Percentiles rank a stretch among this genome's conserved stretches.
Conservation (phyloP, 768 basidiomycete genomes). For the Amanita thiersii region DNA sequence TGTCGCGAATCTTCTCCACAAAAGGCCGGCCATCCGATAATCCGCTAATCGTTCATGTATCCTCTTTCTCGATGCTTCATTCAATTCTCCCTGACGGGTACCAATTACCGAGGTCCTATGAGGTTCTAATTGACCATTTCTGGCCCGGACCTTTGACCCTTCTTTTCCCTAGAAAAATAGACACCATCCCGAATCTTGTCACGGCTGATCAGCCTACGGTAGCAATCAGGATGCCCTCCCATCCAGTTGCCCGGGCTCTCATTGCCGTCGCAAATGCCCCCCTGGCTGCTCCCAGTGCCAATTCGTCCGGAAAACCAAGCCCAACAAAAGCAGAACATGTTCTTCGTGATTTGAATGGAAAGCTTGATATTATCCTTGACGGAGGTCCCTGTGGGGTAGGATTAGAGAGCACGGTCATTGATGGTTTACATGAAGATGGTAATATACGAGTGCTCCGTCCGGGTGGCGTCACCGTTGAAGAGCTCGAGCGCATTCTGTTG, state of each 20-base stretch:
- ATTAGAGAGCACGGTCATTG: constrained; percentile 92
- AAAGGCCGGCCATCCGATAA: constrained; percentile 95
- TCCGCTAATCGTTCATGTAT: constrained; percentile 95
- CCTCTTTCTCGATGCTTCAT: constrained; percentile 73
- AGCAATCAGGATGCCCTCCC: constrained; percentile 90
- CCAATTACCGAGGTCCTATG: constrained; percentile 54
- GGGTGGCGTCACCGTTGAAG: constrained; percentile 89
- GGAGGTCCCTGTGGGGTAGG: constrained; percentile 90
- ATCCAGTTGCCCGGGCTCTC: constrained; percentile 85
- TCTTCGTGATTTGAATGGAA: constrained; percentile 64
- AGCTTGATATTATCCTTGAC: constrained; percentile 74
- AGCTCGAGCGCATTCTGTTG: constrained; percentile 55
- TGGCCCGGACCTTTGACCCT: constrained; percentile 96
- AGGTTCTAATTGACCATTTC: constrained; percentile 69
- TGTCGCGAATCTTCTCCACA: constrained; percentile 68
- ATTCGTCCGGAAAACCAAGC: constrained; percentile 89
- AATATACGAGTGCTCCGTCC: constrained; percentile 79
- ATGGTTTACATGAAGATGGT: constrained; percentile 73
- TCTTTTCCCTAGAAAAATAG: constrained; percentile 70
- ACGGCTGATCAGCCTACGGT: constrained; percentile 77
- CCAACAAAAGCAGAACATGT: constrained; percentile 90
- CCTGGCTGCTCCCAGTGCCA: constrained; percentile 92
- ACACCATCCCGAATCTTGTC: constrained; percentile 60
- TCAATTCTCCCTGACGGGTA: constrained; percentile 65
- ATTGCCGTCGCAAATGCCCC: constrained; percentile 70